Evolutionary conservation across 345 rosid genomes (phyloP).

Genomic region (Eutrema heterophyllum): DNA sequence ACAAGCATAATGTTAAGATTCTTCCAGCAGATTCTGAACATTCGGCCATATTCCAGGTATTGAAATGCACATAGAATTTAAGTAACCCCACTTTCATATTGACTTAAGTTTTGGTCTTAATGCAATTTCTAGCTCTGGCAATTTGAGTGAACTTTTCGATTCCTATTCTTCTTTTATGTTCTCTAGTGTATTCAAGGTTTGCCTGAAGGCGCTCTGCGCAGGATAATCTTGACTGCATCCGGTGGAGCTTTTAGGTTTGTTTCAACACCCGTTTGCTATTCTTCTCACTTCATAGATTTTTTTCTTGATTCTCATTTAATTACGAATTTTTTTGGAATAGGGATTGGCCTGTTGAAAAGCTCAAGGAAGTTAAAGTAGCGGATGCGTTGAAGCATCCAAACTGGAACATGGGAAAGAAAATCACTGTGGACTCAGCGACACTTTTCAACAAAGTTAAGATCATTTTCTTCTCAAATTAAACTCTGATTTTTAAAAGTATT

Average conservation of each 20-base stretch:
- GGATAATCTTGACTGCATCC: constrained; percentile 88
- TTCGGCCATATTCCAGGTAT: constrained; percentile 97
- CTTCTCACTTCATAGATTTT: not conserved
- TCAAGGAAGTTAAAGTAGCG: constrained; percentile 86
- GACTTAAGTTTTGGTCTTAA: not conserved
- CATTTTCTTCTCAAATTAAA: not conserved
- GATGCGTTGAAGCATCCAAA: constrained; percentile 98
- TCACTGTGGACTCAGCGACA: constrained; percentile 94
- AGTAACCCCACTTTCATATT: no score
- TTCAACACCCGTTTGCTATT: not conserved
- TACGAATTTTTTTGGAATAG: constrained; percentile 24
- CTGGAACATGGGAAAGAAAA: constrained; percentile 97
- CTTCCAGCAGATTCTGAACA: constrained; percentile 99
- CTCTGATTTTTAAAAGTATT: not conserved
- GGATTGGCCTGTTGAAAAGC: constrained; percentile 87
- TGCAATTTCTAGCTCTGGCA: not conserved
- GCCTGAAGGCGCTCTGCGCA: constrained; percentile 80
- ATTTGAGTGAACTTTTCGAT: not conserved
- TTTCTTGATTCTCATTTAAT: not conserved
- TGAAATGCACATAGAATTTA: not conserved
- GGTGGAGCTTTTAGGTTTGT: constrained; percentile 97
- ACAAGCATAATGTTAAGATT: constrained; percentile 79
- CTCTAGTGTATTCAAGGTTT: constrained; percentile 90
- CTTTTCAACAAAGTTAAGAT: constrained; percentile 82
- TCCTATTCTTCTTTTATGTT: not conserved